Evolutionary conservation across 345 rosid species (phyloP), one percentile per base, ranked within the genome.

Genomic region (Alliaria petiolata): DNA sequence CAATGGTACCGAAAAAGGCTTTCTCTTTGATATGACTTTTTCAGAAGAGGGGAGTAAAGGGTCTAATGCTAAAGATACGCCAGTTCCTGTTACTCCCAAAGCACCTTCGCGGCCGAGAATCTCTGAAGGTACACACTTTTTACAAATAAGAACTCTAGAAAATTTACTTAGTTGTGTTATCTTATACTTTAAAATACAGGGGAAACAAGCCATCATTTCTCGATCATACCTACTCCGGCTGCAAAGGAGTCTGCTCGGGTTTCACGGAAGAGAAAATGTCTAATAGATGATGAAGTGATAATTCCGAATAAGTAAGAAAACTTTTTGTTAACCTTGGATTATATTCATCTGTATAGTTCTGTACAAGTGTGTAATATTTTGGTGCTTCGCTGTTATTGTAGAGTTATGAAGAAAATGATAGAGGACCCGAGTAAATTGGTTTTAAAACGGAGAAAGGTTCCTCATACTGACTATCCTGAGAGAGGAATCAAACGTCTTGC

Each of bases 291-390:
- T 43, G 66, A 75, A 51, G 75, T 81, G 17, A 69, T 84, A 44
- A 80, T 89, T 76, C 83, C 96, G 19, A 93, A 82, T 74, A 63
- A 65, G 98, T 93, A 89, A 78, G 90, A 68, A 14, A 66, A 15
- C 10, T 28, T 45, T 51, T 39, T 62, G 56, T 4, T 76, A 36
- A 19, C 19, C 36, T 44, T 61, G 4, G 42, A 53, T 45, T 46
- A 20, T 46, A 42, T 43, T 52, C 20, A 54, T 42, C 35, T 70
- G 16, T 39, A 30, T 42, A 69, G 63, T 58, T 64, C 54, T 4
- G n/a, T 59, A 22, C 42, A 71, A 26, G 35, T 59, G 62, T 17
- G 31, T 65, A 6, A 45, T 56, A 31, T 56, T n/a, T 40, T 34
- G 14, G 49, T 54, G 4, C 28, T 50, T 69, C 56, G 43, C 55